A percentile compares a stretch with the other conserved stretches of the same genome.
phyloP scores from a whole-genome alignment of 2,329 filamentous ascomycete species.

The Emericellopsis atlantica region DNA sequence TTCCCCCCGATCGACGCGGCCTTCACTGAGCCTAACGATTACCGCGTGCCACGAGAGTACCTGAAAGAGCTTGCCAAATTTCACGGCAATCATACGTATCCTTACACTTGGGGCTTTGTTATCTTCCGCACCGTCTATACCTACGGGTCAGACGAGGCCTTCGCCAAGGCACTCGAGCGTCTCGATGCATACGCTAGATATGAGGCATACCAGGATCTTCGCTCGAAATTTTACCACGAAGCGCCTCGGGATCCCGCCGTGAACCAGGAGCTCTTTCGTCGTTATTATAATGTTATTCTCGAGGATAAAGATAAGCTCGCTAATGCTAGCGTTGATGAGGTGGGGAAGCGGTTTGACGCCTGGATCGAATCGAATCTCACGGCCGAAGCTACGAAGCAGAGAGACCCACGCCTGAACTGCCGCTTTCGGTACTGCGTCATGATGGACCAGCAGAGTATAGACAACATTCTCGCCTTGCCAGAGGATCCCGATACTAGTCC shows the following conservation, averaged over 20 bases:
- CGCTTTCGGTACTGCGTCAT: neutral
- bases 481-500: neutral
- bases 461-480: neutral
- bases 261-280: neutral
- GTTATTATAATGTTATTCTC: neutral
- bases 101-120: neutral
- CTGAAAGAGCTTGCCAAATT: neutral
- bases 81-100: neutral
- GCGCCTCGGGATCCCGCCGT: neutral
- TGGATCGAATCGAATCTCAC: neutral
- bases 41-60: no score
- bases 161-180: neutral
- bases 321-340: neutral
- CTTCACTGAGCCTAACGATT: no score
- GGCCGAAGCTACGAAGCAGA: no score
- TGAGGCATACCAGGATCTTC: neutral
- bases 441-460: neutral
- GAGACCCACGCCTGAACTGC: no score
- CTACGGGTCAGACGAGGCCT: neutral
- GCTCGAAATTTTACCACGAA: neutral
- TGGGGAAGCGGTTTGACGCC: neutral
- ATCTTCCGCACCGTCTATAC: neutral
- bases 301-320: neutral
- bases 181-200: neutral
- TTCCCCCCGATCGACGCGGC: no score